These are phyloP conservation scores for Berkeleyomyces basicola DNA, from an alignment of 2,329 filamentous ascomycete genomes.

Conservation along the genomic window DNA sequence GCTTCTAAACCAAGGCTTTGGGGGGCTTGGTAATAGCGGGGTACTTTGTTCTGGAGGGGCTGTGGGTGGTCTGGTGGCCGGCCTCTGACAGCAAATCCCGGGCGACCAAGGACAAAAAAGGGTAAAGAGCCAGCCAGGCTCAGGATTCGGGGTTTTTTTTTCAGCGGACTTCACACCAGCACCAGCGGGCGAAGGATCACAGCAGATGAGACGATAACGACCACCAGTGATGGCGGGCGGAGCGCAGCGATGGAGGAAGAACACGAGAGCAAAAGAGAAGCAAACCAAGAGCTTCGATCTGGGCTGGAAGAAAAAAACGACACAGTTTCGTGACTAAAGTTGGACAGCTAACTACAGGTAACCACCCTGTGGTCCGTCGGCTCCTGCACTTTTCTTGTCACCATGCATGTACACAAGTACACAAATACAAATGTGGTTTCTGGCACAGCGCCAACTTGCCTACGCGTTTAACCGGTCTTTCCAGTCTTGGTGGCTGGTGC, in stretches of 20 bases:
- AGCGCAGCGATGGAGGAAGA: no score
- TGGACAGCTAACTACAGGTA: no score
- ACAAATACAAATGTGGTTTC: background rate
- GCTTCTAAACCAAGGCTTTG: background rate
- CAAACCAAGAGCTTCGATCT: no score
- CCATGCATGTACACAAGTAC: background rate
- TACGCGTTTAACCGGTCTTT: background rate
- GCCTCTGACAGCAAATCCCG: background rate
- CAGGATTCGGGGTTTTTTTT: background rate
- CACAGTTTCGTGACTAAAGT: no score
- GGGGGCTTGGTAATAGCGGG: background rate
- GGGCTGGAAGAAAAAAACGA: no score
- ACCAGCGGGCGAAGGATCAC: no score
- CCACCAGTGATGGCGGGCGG: no score
- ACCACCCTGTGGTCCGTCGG: no score
- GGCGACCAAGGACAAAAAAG: background rate
- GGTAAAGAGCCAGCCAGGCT: background rate
- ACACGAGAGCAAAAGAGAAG: no score
- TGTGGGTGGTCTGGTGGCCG: background rate
- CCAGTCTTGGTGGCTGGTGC: background rate
- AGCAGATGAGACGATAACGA: no score
- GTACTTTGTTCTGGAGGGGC: background rate
- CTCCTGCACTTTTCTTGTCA: no score
- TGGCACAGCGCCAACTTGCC: background rate
- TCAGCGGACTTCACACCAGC: background rate